Conservation (phyloP, 176 grass and related monocot genomes). For the Eragrostis curvula region DNA sequence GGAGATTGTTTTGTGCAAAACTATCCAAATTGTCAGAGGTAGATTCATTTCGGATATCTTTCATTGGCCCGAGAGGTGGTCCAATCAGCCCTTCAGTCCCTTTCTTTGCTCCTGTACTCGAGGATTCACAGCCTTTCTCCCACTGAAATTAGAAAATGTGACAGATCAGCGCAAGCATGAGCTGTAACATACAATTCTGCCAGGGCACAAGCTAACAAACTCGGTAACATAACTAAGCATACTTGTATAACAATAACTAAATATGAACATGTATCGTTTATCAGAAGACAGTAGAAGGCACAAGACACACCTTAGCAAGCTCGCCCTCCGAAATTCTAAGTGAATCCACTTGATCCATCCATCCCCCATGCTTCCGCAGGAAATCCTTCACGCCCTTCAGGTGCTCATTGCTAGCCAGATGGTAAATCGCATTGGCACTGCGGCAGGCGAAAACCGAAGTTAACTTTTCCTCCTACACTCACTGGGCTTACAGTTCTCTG, state of each 20-base stretch:
- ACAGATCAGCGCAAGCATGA: slow-evolving; percentile 20
- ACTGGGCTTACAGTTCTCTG: neutral
- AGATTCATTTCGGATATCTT: slow-evolving; percentile 95
- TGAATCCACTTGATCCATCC: slow-evolving; percentile 61
- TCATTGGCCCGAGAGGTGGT: slow-evolving; percentile 50
- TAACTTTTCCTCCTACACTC: neutral
- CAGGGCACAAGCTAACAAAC: slow-evolving; percentile 12
- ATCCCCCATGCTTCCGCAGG: slow-evolving; percentile 71
- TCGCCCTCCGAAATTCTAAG: slow-evolving; percentile 76
- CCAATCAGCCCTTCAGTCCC: slow-evolving; percentile 45
- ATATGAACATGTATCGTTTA: neutral
- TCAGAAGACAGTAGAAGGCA: slow-evolving; percentile 13
- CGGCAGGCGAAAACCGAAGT: slow-evolving; percentile 21
- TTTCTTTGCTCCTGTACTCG: slow-evolving; percentile 29
- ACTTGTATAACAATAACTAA: slow-evolving; percentile 2
- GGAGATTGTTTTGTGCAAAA: slow-evolving; percentile 64
- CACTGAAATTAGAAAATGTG: slow-evolving; percentile 69
- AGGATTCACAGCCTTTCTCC: slow-evolving; percentile 73
- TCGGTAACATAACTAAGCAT: neutral
- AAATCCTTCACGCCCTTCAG: slow-evolving; percentile 69
- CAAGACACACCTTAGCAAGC: slow-evolving; percentile 60
- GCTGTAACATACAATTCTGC: slow-evolving; percentile 31
- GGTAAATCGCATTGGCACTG: slow-evolving; percentile 74
- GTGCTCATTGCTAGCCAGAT: slow-evolving; percentile 74
- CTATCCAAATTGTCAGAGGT: slow-evolving; percentile 66